Evolutionary conservation across 163 green algal genomes (phyloP), one percentile per base, ranked within the genome.

Genomic region (Coccomyxa subellipsoidea): DNA sequence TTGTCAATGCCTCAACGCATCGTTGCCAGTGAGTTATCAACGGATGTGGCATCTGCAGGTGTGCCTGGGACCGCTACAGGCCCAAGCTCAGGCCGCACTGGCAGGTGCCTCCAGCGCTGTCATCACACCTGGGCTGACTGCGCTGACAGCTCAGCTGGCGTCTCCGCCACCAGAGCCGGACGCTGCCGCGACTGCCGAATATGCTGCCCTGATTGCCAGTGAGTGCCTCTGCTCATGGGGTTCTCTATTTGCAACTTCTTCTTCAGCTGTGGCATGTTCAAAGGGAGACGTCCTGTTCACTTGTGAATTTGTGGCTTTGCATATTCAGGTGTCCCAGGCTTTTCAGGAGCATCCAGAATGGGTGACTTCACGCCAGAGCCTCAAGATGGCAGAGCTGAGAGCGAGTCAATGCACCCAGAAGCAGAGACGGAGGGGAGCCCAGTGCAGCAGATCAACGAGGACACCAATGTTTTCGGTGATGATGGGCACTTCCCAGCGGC

Each of bases 71-170:
- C 75, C 70, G 25, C 77, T 85, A 40, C 83, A 76, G 84, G 37
- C 23, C 76, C 76, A 75, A 76, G 75, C 84, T 10, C 54, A 83
- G 15, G 87, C 81, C 35, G 81, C 92, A 34, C 81, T 83, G 66
- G 54, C 72, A 40, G 34, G 36, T 31, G 29, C 38, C 0, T 38
- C 59, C 21, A 38, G 29, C 39, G 82, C 78, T n/a, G 76, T 81
- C 36, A 80, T 90, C 32, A 78, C 87, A 1, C 87, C 87, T n/a
- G 79, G 72, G 0, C 78, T 90, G 54, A 69, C 85, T 31, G 82
- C 69, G 54, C 85, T 90, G 31, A 36, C 77, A 23, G 38, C 77
- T 66, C 82, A 85, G 39, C 75, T 89, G 47, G 81, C 75, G 9
- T 35, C 77, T 8, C 47, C 76, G 32, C 69, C 84, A 59, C 23